Percentiles rank a stretch among this genome's conserved stretches.
Conservation (phyloP, 495 filamentous ascomycete genomes). For the Aspergillus nanangensis region DNA sequence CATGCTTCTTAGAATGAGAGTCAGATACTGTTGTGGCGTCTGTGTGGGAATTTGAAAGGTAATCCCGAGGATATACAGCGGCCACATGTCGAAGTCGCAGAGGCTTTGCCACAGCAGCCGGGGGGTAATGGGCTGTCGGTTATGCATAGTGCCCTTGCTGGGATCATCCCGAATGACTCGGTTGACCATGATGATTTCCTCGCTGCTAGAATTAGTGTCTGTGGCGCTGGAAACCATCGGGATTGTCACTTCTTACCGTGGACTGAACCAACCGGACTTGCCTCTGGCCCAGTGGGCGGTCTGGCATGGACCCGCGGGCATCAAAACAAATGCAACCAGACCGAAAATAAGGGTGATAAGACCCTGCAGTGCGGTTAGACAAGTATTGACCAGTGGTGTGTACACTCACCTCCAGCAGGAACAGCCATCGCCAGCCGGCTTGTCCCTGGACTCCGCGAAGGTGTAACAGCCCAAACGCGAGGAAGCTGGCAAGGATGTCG, state of each 20-base stretch:
- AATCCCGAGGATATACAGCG: constrained; percentile 49
- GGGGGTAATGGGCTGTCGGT: constrained; percentile 47
- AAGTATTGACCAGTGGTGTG: background rate
- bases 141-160: constrained; percentile 64
- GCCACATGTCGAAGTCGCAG: constrained; percentile 50
- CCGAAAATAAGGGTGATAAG: constrained; percentile 49
- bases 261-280: constrained; percentile 66
- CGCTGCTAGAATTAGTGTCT: constrained; percentile 7
- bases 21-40: constrained; percentile 46
- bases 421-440: constrained; percentile 40
- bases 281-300: constrained; percentile 57
- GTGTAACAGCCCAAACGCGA: constrained; percentile 46
- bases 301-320: constrained; percentile 60
- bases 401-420: constrained; percentile 37
- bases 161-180: constrained; percentile 70
- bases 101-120: constrained; percentile 42
- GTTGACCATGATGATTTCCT: constrained; percentile 65
- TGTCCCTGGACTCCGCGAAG: constrained; percentile 30
- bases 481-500: constrained; percentile 34
- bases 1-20: constrained; percentile 45
- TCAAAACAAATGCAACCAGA: constrained; percentile 50
- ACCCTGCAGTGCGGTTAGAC: constrained; percentile 6
- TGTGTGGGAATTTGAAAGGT: constrained; percentile 45
- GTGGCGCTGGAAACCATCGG: background rate
- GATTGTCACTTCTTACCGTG: constrained; percentile 35